These are phyloP conservation scores for Hypoxylon fuscum DNA, from an alignment of 495 filamentous ascomycete genomes.

Conservation along the genomic window DNA sequence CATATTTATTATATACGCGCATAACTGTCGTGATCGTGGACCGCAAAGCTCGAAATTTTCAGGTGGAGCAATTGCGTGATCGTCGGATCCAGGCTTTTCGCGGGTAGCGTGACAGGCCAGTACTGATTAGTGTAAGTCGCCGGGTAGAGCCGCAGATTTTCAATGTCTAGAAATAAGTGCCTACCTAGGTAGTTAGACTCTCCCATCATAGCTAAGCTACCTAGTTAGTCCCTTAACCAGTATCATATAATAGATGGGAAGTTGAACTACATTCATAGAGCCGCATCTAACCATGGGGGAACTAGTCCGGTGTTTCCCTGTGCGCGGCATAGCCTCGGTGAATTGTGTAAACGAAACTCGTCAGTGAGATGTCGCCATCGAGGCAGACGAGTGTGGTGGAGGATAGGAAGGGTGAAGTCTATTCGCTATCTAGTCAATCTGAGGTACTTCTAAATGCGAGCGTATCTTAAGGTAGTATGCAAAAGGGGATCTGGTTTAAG, in stretches of 20 bases:
- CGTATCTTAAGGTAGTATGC: too few species aligned
- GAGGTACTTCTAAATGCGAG: slow-evolving; percentile 10
- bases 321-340: slow-evolving; percentile 32
- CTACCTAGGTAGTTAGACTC: too few species aligned
- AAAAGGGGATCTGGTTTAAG: too few species aligned
- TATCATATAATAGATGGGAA: too few species aligned
- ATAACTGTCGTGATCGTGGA: slow-evolving; percentile 8
- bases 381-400: slow-evolving; percentile 4
- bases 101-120: slow-evolving; percentile 24
- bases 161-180: too few species aligned
- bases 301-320: too few species aligned
- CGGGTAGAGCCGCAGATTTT: slow-evolving; percentile 16
- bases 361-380: slow-evolving; percentile 32
- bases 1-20: slow-evolving; percentile 25
- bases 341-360: slow-evolving; percentile 15
- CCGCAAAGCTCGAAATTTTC: slow-evolving; percentile 26
- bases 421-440: slow-evolving; percentile 1
- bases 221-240: too few species aligned
- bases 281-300: too few species aligned
- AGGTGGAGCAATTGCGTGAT: slow-evolving; percentile 36
- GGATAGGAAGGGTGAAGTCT: not conserved
- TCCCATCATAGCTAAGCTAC: too few species aligned
- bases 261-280: too few species aligned
- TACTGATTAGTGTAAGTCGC: slow-evolving; percentile 5
- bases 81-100: slow-evolving; percentile 28